Base-by-base conservation (phyloP, 2,329 filamentous ascomycete species). In the Alternaria triticina region DNA sequence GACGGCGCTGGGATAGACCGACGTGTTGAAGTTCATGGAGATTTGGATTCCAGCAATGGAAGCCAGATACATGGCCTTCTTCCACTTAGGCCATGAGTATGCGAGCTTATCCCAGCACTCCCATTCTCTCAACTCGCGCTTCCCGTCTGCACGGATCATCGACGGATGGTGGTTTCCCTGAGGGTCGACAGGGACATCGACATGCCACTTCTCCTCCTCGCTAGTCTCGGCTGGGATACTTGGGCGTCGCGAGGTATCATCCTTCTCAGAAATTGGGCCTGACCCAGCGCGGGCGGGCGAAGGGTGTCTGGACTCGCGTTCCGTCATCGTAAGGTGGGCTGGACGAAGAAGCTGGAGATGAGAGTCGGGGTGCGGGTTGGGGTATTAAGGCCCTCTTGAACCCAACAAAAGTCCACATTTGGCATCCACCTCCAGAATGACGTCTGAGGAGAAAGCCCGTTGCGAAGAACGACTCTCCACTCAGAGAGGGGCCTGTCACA, bases 21-120 rank as follows among this genome's bases (percentile, higher is more conserved):
- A 84, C 0, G 85, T 84, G 67, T 87, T 87, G 74, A 85, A 84
- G 71, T 87, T 87, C 84, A 87, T 87, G 12, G 84, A 86, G 6
- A 85, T 82, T 67, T 87, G 85, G 1, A 87, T 83, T 11, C 82
- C 73, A 67, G 86, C 85, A 64, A 87, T 84, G 67, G 85, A 79
- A n/a, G 76, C 77, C 30, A 87, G 77, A 45, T 85, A 83, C 65
- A 74, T 79, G 82, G 84, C 87, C 67, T 87, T 86, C 74, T 83
- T 84, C 79, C 76, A 80, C 1, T 71, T 76, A 0, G 85, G 75
- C 71, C 82, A 86, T 22, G 74, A 71, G 69, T 80, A 84, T 28
- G 83, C 85, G 12, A 85, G 79, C 33, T 79, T 74, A 20, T 84
- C 79, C 64, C 84, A 84, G 70, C 80, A 80, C 25, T 84, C 82